Percentiles rank a stretch among this genome's conserved stretches.
Conservation (phyloP, 306 rosid genomes). For the Parietaria judaica region DNA sequence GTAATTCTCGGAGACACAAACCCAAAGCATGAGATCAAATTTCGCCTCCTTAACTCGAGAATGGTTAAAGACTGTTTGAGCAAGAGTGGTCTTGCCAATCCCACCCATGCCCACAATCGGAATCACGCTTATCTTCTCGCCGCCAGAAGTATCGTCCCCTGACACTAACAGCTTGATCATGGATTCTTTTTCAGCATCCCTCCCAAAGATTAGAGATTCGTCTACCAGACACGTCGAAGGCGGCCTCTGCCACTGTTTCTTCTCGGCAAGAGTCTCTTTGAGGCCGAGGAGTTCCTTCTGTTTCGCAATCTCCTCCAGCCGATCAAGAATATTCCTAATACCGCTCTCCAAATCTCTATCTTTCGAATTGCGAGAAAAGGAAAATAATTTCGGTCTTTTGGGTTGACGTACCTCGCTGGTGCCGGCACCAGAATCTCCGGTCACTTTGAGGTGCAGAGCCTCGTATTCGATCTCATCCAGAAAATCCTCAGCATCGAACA, state of each 20-base stretch:
- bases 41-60: not conserved
- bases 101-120: slow-evolving; percentile 9
- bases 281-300: not conserved
- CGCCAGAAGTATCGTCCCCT: not conserved
- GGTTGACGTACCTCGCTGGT: not conserved
- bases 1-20: not conserved
- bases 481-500: not conserved
- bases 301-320: not conserved
- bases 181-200: not conserved
- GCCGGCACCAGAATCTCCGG: not conserved
- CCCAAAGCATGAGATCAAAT: slow-evolving; percentile 1
- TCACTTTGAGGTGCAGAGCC: not conserved
- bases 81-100: slow-evolving; percentile 6
- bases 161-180: not conserved
- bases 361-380: not conserved
- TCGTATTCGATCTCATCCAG: slow-evolving; percentile 5
- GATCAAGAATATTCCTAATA: not conserved
- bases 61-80: not conserved
- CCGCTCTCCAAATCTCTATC: not conserved
- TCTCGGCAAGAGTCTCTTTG: not conserved
- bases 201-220: not conserved
- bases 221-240: slow-evolving; percentile 1
- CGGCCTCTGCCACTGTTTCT: not conserved
- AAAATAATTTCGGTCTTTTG: not conserved
- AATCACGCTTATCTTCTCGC: not conserved